Base-by-base conservation (phyloP, 2,329 filamentous ascomycete species). In the Colletotrichum abscissum region DNA sequence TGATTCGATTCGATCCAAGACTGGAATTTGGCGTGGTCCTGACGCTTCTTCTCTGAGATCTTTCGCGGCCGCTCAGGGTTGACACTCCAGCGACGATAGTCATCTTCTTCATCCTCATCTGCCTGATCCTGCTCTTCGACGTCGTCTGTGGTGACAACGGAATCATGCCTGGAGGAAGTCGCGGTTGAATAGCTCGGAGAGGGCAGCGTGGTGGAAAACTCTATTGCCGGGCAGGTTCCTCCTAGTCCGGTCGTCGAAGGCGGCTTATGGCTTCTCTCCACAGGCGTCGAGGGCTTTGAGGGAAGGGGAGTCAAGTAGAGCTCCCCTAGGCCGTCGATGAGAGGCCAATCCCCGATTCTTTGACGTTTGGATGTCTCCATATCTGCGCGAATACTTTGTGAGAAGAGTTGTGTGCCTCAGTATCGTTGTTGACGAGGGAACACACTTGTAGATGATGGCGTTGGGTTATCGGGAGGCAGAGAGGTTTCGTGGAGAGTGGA, bases 21-120 rank as follows among this genome's bases (percentile, higher is more conserved):
- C 63, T 88, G 83, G 63, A 92, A 90, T 35, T 83, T 83, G 1
- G 85, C 83, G 73, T 87, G 85, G 62, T 91, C 88, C 4, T 80
- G 80, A 14, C 85, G 85, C 65, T 88, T 88, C 75, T 84, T 86
- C 58, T 88, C 84, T 0, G 84, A 84, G n/a, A 84, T 78, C 58
- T 81, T 84, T 26, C 78, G 81, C 11, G 80, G 78, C 54, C 82
- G 80, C 12, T 78, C 74, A 2, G 79, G 75, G 38, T 82, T 82
- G 42, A 79, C 57, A 0, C 74, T 77, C 3, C 80, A 78, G 8
- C 78, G 78, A 24, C 81, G 80, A 9, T 73, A 76, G 9, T 65
- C 58, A 38, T 75, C 74, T 3, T 74, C 55, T 24, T 72, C 69
- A 35, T 69, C 6, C n/a, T 54, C n/a, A 22, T 33, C 60, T 22